A percentile compares a stretch with the other conserved stretches of the same genome.
phyloP scores from a whole-genome alignment of 1,284 basidiomycete species.

The Fomitopsis palustris region DNA sequence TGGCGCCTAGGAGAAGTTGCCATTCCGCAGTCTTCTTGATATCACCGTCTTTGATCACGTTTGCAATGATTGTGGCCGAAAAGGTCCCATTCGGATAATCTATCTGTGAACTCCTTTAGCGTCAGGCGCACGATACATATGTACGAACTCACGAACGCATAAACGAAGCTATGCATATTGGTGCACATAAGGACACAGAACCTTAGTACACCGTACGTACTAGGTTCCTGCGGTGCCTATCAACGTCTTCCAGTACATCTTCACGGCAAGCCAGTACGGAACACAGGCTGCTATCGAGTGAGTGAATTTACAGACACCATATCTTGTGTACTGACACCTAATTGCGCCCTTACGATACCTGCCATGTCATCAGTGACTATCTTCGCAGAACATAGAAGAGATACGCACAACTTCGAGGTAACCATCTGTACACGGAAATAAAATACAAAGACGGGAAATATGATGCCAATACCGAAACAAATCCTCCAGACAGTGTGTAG shows the following conservation, averaged over 20 bases:
- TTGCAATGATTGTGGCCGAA: constrained; percentile 59
- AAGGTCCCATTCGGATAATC: constrained; percentile 72
- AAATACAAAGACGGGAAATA: constrained; percentile 70
- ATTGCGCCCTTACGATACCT: constrained; percentile 58
- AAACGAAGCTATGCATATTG: constrained; percentile 55
- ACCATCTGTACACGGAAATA: constrained; percentile 72
- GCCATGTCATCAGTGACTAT: neutral
- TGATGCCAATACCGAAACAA: constrained; percentile 69
- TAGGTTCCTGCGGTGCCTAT: constrained; percentile 74
- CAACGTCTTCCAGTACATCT: constrained; percentile 65
- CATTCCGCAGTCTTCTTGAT: constrained; percentile 65
- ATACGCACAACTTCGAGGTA: constrained; percentile 52
- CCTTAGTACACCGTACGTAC: constrained; percentile 30
- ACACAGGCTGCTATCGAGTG: constrained; percentile 40
- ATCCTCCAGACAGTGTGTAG: constrained; percentile 74
- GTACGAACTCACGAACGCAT: constrained; percentile 55
- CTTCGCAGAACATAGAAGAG: neutral
- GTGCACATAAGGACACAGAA: neutral
- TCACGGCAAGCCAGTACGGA: constrained; percentile 61
- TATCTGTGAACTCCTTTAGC: constrained; percentile 33
- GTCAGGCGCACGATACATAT: neutral
- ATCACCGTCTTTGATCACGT: constrained; percentile 48
- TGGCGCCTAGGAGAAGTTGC: constrained; percentile 67
- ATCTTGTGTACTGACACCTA: constrained; percentile 42
- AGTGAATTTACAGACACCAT: neutral